Percentiles rank a stretch among this genome's conserved stretches.
These are phyloP conservation scores for Lasiodiplodia theobromae DNA, from an alignment of 2,329 filamentous ascomycete genomes.

Conservation along the genomic window DNA sequence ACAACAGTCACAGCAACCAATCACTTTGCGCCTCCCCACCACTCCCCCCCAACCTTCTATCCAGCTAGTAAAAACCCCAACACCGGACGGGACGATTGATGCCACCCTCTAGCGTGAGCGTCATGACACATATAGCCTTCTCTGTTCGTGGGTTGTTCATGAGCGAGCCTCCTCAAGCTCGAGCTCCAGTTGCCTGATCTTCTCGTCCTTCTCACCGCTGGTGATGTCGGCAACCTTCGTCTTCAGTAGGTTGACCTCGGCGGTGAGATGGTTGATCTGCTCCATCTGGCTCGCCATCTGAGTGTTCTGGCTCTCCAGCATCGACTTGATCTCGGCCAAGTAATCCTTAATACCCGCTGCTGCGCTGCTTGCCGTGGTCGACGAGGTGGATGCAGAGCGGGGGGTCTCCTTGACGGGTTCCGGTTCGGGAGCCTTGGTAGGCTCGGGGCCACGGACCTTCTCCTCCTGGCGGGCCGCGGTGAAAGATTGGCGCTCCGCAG, in stretches of 20 bases:
- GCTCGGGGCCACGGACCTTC: constrained; percentile 45
- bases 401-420: constrained; percentile 39
- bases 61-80: constrained; percentile 14
- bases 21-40: too few species aligned
- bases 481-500: constrained; percentile 65
- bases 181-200: constrained; percentile 49
- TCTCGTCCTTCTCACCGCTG: constrained; percentile 49
- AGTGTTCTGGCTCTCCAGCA: constrained; percentile 78
- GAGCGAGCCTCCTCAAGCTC: constrained; percentile 47
- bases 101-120: neutral
- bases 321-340: constrained; percentile 76
- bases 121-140: too few species aligned
- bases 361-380: constrained; percentile 52
- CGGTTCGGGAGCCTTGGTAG: constrained; percentile 43
- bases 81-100: constrained; percentile 11
- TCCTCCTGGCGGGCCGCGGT: constrained; percentile 48
- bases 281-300: constrained; percentile 79
- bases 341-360: constrained; percentile 67
- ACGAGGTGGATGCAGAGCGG: constrained; percentile 41
- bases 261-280: constrained; percentile 73
- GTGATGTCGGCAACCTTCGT: constrained; percentile 66
- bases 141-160: neutral
- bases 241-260: constrained; percentile 77
- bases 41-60: constrained; percentile 2
- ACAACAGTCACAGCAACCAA: neutral